Base-by-base conservation (phyloP, 495 filamentous ascomycete species). In the Talaromyces stipitatus region DNA sequence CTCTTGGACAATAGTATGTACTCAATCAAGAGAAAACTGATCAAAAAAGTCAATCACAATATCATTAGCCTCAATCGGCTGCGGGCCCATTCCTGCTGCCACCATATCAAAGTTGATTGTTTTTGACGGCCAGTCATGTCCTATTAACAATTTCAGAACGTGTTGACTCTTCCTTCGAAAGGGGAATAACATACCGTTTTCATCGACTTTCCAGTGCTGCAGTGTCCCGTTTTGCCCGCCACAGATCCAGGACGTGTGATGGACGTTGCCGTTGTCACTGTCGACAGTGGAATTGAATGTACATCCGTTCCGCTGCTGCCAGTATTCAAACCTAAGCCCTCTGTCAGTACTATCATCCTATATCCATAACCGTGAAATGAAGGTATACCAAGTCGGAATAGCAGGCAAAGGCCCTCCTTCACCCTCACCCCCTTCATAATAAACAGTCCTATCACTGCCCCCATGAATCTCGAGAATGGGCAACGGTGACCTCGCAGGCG, bases 391-490 rank as follows among this genome's bases (percentile, higher is more conserved):
- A 7, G 55, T 59, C 2, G 64, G 22, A 57, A 74, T 68, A n/a
- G 59, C 57, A 0, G 70, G 70, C 46, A 67, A 61, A 5, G 57
- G 54, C 9, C 70, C 70, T 12, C 69, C 69, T 38, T 72, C 69
- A 9, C 70, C 72, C 29, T 63, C 59, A 14, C 70, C 70, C 4
- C 70, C 70, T 8, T 29, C 57, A 55, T 72, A 73, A 2, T 41
- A 47, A 12, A 74, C 69, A 32, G 67, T 72, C 3, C 29, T 62
- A 61, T 78, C 75, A 2, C 57, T 62, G 1, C 68, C 70, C 28
- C 79, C 80, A 56, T 83, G 78, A 66, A 83, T 79, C n/a, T 76
- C 71, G 20, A 82, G 50, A 20, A 83, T 64, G 28, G 64, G 80
- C 46, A 74, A 61, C 33, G 69, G 60, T 8, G 57, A 62, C 1